Evolutionary conservation across 768 basidiomycete species (phyloP).

Genomic region (Russula foetens): DNA sequence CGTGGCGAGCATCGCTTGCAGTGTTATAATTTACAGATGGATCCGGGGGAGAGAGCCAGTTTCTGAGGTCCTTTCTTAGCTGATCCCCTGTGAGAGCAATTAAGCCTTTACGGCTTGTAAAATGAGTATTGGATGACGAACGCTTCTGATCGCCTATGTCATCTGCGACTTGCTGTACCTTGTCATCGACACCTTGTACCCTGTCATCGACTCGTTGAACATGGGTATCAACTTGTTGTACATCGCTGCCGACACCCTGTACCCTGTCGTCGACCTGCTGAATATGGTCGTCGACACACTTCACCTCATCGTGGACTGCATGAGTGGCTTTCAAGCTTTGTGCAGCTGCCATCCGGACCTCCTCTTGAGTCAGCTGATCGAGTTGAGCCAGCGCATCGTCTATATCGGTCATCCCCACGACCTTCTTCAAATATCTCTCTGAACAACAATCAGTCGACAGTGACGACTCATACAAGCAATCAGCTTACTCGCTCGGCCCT

Average conservation of each 20-base stretch:
- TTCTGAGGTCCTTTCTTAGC: background rate
- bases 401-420: background rate
- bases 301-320: too few relatives aligned
- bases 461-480: background rate
- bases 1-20: background rate
- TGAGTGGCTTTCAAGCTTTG: too few relatives aligned
- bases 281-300: too few relatives aligned
- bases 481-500: too few relatives aligned
- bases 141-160: background rate
- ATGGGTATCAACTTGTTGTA: too few relatives aligned
- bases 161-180: background rate
- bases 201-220: background rate
- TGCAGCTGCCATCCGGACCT: too few relatives aligned
- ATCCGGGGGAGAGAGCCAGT: background rate
- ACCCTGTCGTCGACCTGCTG: too few relatives aligned
- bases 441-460: background rate
- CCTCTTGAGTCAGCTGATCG: too few relatives aligned
- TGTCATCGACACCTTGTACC: too few relatives aligned
- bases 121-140: background rate
- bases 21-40: background rate
- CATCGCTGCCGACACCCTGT: too few relatives aligned
- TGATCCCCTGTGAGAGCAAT: background rate
- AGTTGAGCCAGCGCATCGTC: too few relatives aligned
- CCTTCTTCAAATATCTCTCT: too few relatives aligned
- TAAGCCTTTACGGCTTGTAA: background rate